Evolutionary conservation across 2,329 filamentous ascomycete genomes (phyloP), one percentile per base, ranked within the genome.

Genomic region (Chrysosphaeria jannelii): DNA sequence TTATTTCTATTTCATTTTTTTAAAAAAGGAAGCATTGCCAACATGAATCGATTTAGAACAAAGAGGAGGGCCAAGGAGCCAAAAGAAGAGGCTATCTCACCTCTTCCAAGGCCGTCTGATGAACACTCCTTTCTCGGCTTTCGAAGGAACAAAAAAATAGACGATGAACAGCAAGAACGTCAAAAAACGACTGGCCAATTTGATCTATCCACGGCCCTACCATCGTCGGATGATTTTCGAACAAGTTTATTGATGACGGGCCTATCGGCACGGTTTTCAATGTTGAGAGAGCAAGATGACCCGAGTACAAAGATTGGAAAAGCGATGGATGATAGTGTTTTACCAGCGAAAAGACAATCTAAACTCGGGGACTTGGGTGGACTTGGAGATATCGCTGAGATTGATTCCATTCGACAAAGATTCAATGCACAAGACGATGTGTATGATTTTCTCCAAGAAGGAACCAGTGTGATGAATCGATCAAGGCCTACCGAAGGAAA

Each of bases 221-320:
- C 85, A 2, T 55, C 78, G 0, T 66, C 51, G 22, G 76, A 93
- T 43, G 69, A 93, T 38, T 93, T 97, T 43, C 64, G 85, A 27
- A 97, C 85, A 4, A 93, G 85, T 50, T 49, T 97, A 28, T 53
- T 97, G 30, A 89, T 97, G 81, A 79, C 76, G 1, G 81, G 79
- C 20, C 55, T 97, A 4, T 93, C 81, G 0, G 76, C 79, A 8
- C 66, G 85, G 5, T 97, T 97, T 42, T 93, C 81, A 34, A 93
- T 93, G 81, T 50, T 93, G 15, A 57, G 76, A 36, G 81, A 91
- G 43, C 81, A 91, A 41, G 79, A 91, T 40, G 78, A 91, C 36
- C 81, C 81, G 1, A 68, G 52, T 30, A 81, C 76, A 2, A 71
- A 78, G 40, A 57, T 91, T 15, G 81, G 81, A 27, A 91, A 93